These are phyloP conservation scores for Schizonepeta tenuifolia DNA, from an alignment of 257 asterid genomes.

Conservation along the genomic window DNA sequence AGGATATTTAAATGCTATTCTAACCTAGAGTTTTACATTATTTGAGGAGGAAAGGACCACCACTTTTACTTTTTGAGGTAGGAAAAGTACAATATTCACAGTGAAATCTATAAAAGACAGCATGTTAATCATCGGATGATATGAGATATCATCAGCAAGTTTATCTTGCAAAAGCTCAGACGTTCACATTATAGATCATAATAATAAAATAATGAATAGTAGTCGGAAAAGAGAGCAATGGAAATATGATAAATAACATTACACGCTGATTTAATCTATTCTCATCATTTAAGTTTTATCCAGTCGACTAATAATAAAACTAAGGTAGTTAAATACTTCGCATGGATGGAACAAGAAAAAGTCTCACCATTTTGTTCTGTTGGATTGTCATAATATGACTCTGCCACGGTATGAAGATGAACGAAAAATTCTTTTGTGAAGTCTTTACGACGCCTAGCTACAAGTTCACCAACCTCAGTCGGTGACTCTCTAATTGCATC, in stretches of 20 bases:
- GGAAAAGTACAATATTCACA: background rate
- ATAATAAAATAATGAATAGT: background rate
- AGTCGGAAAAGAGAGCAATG: background rate
- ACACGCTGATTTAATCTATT: constrained; percentile 5
- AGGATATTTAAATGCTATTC: background rate
- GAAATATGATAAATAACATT: background rate
- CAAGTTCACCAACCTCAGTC: constrained; percentile 71
- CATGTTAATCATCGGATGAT: background rate
- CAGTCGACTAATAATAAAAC: background rate
- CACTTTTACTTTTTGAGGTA: background rate
- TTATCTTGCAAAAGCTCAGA: background rate
- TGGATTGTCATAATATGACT: constrained; percentile 74
- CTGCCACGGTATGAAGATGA: constrained; percentile 80
- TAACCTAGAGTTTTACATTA: background rate
- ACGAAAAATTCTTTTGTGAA: constrained; percentile 90
- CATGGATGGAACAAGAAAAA: constrained; percentile 1
- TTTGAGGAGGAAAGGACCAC: background rate
- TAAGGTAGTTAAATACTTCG: constrained; percentile 4
- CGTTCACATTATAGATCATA: background rate
- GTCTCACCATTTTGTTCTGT: constrained; percentile 79
- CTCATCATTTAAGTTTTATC: constrained; percentile 3
- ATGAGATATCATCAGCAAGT: background rate
- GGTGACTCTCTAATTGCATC: constrained; percentile 61
- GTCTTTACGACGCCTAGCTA: constrained; percentile 88
- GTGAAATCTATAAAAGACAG: background rate